Percentiles rank a stretch among this genome's conserved stretches.
Evolutionary conservation across 2,329 filamentous ascomycete species (phyloP).

Genomic region (Plectosphaerella plurivora): DNA sequence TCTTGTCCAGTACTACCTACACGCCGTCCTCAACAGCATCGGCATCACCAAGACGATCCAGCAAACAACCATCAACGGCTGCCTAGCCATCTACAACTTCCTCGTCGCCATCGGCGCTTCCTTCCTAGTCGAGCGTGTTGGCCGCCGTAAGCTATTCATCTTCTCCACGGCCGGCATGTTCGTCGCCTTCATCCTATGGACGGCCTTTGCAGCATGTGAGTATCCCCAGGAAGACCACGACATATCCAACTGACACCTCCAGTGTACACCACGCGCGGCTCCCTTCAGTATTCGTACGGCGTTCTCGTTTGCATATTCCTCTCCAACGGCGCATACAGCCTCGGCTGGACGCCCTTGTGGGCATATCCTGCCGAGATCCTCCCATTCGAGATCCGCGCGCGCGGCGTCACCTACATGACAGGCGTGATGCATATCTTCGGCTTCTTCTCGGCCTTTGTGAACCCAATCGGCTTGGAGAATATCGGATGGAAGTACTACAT

Average conservation of each 20-base stretch:
- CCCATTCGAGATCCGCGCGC: conserved; percentile 28
- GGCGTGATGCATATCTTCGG: conserved; percentile 15
- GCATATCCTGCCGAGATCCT: conserved; percentile 41
- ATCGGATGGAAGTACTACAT: conserved; percentile 31
- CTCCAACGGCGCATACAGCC: conserved; percentile 24
- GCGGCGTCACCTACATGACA: conserved; percentile 21
- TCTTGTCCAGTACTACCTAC: conserved; percentile 27
- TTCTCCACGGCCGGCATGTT: conserved; percentile 33
- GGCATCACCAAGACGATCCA: conserved; percentile 25
- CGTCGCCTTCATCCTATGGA: conserved; percentile 12
- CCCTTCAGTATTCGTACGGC: not conserved
- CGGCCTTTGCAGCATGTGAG: conserved; percentile 1
- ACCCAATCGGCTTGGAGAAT: conserved; percentile 28
- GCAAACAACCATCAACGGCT: conserved; percentile 21
- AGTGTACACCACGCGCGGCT: not conserved
- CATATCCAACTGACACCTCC: not conserved
- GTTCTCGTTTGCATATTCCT: conserved; percentile 28
- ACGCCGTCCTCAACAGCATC: conserved; percentile 27
- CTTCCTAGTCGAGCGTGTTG: conserved; percentile 47
- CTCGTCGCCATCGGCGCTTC: conserved; percentile 26
- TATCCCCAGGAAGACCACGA: not conserved
- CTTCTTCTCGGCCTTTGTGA: conserved; percentile 38
- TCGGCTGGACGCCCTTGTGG: conserved; percentile 34
- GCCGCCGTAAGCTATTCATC: conserved; percentile 45
- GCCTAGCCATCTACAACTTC: conserved; percentile 19